These are phyloP conservation scores for Mucor velutinosus DNA, from an alignment of 371 early-diverging fungal genomes.

Conservation along the genomic window DNA sequence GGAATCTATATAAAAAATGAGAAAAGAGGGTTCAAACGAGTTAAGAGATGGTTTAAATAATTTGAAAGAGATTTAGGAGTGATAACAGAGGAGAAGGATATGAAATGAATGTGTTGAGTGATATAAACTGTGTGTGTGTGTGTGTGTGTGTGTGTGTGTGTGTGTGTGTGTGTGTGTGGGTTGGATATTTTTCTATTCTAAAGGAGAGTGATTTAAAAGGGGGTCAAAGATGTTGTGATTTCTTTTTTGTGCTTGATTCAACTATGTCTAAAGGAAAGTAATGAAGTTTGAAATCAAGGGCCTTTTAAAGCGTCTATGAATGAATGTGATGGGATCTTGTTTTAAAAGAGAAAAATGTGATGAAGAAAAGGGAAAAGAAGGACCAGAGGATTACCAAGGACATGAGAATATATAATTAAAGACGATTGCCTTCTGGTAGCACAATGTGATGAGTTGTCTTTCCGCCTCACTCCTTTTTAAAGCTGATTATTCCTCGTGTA, in stretches of 20 bases:
- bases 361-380: not conserved
- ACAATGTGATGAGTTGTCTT: not conserved
- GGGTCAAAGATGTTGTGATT: not conserved
- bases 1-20: not conserved
- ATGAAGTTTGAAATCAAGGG: not conserved
- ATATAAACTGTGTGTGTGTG: not conserved
- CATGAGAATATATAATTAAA: conserved; percentile 1
- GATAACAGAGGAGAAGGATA: not conserved
- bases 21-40: not conserved
- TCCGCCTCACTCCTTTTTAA: not conserved
- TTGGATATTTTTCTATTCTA: not conserved
- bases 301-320: not conserved
- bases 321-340: not conserved
- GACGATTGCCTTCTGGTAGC: not conserved
- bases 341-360: not conserved
- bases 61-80: not conserved
- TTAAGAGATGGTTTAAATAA: not conserved
- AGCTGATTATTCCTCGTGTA: not conserved
- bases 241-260: not conserved
- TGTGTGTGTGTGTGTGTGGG: not conserved
- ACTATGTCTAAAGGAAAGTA: conserved; percentile 3
- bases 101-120: conserved; percentile 1
- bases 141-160: no score
- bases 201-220: not conserved
- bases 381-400: not conserved